Conservation (phyloP, 805 yeast species). For the Blastobotrys peoriensis region DNA sequence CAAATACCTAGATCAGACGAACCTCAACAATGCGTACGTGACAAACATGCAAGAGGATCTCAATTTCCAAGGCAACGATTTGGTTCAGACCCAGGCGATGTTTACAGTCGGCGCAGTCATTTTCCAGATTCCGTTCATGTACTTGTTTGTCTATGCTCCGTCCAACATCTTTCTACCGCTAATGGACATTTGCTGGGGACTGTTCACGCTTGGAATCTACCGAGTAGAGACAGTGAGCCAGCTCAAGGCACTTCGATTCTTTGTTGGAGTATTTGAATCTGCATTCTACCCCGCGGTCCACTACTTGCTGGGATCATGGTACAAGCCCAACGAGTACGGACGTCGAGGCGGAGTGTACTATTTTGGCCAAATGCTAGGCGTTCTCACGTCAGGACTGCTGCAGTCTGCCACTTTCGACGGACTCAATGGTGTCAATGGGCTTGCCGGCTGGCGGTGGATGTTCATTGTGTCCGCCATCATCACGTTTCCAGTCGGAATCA, state of each 20-base stretch:
- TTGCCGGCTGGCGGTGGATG: constrained; percentile 69
- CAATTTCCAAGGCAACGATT: constrained; percentile 55
- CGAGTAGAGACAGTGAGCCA: constrained; percentile 44
- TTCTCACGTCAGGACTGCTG: constrained; percentile 55
- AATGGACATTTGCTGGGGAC: constrained; percentile 62
- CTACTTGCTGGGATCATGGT: constrained; percentile 45
- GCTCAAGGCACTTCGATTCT: constrained; percentile 56
- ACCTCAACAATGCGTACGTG: constrained; percentile 59
- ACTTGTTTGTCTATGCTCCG: constrained; percentile 49
- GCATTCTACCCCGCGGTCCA: constrained; percentile 51
- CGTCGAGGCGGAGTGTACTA: constrained; percentile 60
- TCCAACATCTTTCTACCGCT: constrained; percentile 47
- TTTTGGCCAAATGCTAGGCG: constrained; percentile 57
- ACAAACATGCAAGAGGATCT: constrained; percentile 56
- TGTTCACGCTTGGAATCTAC: constrained; percentile 54
- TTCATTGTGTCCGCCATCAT: constrained; percentile 60
- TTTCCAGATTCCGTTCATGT: constrained; percentile 59
- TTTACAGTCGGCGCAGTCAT: constrained; percentile 55
- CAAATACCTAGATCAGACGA: constrained; percentile 56
- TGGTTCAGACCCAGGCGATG: constrained; percentile 50
- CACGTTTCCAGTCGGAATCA: constrained; percentile 50
- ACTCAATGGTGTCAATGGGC: constrained; percentile 46
- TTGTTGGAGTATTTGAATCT: constrained; percentile 65
- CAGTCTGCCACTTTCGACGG: constrained; percentile 48
- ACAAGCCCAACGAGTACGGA: constrained; percentile 49